Percentiles rank a stretch among this genome's conserved stretches.
phyloP scores from a whole-genome alignment of 176 grass and related monocot species.

The Aegilops umbellulata region DNA sequence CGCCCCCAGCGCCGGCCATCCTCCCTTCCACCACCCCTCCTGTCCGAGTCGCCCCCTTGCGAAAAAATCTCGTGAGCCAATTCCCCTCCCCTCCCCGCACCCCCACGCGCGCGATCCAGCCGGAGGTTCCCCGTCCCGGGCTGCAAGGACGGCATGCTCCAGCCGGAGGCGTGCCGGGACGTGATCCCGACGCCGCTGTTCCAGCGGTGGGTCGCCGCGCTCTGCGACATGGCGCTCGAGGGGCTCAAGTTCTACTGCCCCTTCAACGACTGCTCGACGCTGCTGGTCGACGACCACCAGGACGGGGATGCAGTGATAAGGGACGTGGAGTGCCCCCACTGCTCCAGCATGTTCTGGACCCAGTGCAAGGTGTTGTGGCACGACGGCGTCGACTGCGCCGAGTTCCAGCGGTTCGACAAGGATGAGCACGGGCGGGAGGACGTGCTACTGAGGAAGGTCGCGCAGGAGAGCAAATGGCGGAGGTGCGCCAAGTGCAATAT shows the following conservation, averaged over 20 bases:
- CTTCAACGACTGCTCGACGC: slow-evolving; percentile 53
- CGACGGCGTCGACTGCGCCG: slow-evolving; percentile 35
- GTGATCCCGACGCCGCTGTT: slow-evolving; percentile 41
- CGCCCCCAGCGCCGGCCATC: too few species aligned
- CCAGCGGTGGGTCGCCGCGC: slow-evolving; percentile 47
- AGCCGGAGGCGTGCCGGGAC: slow-evolving; percentile 37
- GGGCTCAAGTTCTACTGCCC: slow-evolving; percentile 61
- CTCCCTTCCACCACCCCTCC: too few species aligned
- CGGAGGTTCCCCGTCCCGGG: slow-evolving; percentile 38
- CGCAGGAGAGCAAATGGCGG: slow-evolving; percentile 58
- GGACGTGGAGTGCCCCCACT: slow-evolving; percentile 57
- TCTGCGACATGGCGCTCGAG: slow-evolving; percentile 45
- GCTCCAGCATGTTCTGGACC: slow-evolving; percentile 59
- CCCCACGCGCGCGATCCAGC: too few species aligned
- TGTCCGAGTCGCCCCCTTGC: too few species aligned
- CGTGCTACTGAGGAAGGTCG: slow-evolving; percentile 56
- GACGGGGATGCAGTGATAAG: slow-evolving; percentile 12
- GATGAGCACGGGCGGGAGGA: slow-evolving; percentile 54
- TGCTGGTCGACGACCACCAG: slow-evolving; percentile 45
- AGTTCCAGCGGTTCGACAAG: slow-evolving; percentile 38
- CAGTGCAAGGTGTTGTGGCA: slow-evolving; percentile 78
- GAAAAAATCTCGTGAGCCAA: too few species aligned
- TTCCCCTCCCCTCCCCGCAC: too few species aligned
- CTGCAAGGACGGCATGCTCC: slow-evolving; percentile 39
- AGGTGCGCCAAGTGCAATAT: slow-evolving; percentile 80